Base-by-base conservation (phyloP, 2,329 filamentous ascomycete genomes). In the Hymenoscyphus salicellus region DNA sequence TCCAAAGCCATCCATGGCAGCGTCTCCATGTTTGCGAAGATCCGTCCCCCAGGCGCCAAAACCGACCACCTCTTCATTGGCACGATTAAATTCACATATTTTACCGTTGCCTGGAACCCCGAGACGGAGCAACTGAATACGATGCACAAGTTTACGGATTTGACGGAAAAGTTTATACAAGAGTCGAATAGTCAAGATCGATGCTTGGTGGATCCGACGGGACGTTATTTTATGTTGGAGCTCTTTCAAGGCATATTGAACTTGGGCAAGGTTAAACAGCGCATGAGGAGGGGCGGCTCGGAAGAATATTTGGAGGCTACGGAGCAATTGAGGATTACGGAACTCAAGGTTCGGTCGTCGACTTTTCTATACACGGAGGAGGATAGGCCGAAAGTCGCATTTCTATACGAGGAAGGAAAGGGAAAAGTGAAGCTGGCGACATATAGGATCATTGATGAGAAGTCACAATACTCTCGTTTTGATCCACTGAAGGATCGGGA, bases 31-130 rank as follows among this genome's bases (percentile, higher is more conserved):
- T 84, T 97, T 16, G 86, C 95, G 73, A 89, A 88, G 73, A 82
- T 99, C 58, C 87, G 87, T 30, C 92, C 93, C 5, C 86, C 87
- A 58, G 86, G 91, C 70, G 88, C 89, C 32, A 78, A 83, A 5
- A 92, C 88, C 58, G 93, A 98, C 71, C 86, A 97, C 67, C 85
- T 99, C 66, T 97, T 99, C 75, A 85, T 99, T 64, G 94, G 93
- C 59, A 99, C 95, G 57, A 90, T 97, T 75, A 87, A 90, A 63
- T 90, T 91, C 71, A 89, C 93, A 72, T 98, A 97, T 79, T 97
- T 98, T 77, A 96, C 92, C 1, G 78, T 97, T 23, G 87, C 84
- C 17, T 99, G 95, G 93, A 88, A 97, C 71, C 73, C 83, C 0
- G 77, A 84, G 75, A 80, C 74, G 4, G 77, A 77, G 23, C 76